phyloP scores from a whole-genome alignment of 2,329 filamentous ascomycete genomes.

The Aspergillus spinulosporus region DNA sequence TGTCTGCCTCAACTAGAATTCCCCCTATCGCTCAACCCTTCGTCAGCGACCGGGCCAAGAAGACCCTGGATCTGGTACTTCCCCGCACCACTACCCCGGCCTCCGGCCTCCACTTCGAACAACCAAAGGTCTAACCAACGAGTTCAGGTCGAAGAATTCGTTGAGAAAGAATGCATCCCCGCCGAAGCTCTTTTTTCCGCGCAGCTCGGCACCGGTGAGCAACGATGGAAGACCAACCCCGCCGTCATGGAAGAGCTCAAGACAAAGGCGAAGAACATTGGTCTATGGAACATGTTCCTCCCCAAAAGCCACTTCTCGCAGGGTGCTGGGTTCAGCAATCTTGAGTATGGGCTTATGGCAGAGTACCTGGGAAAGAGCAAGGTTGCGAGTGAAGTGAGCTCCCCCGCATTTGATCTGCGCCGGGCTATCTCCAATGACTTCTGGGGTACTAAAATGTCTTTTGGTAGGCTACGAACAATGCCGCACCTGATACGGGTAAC shows the following conservation, averaged over 20 bases:
- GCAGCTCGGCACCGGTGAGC: conserved; percentile 72
- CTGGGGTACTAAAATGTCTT: neutral
- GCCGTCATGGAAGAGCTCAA: conserved; percentile 86
- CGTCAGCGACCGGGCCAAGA: conserved; percentile 81
- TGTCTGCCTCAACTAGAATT: conserved; percentile 56
- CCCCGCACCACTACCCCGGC: neutral
- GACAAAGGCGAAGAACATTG: conserved; percentile 74
- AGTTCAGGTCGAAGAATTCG: conserved; percentile 80
- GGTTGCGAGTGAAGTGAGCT: conserved; percentile 68
- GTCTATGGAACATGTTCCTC: conserved; percentile 98
- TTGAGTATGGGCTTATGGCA: conserved; percentile 97
- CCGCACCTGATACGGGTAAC: conserved; percentile 89
- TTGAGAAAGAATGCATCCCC: conserved; percentile 90
- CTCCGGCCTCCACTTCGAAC: neutral
- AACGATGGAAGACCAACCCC: conserved; percentile 79
- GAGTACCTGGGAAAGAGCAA: conserved; percentile 88
- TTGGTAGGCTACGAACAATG: conserved; percentile 74
- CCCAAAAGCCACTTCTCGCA: conserved; percentile 94
- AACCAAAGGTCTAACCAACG: neutral
- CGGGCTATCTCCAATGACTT: neutral
- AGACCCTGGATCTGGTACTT: conserved; percentile 72
- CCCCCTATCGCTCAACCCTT: conserved; percentile 60
- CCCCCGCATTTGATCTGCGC: neutral
- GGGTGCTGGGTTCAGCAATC: conserved; percentile 88
- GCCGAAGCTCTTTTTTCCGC: conserved; percentile 79